These are phyloP conservation scores for Haplosporangium sp. DNA, from an alignment of 371 early-diverging fungal species.

Conservation along the genomic window DNA sequence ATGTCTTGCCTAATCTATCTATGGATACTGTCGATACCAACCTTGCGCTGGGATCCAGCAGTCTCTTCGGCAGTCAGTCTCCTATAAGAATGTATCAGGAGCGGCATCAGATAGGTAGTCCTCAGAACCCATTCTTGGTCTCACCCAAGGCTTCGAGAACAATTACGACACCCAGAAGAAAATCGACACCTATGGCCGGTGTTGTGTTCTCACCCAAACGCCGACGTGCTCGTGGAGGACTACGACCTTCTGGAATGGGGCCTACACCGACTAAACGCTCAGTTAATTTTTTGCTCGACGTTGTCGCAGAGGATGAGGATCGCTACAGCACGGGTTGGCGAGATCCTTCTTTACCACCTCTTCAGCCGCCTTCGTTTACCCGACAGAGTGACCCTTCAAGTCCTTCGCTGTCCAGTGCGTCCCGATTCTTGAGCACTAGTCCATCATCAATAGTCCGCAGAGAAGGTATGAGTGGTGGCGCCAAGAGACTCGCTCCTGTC, in stretches of 20 bases:
- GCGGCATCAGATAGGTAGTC: slow-evolving; percentile 15
- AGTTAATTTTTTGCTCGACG: slow-evolving; percentile 47
- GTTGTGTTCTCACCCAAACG: slow-evolving; percentile 29
- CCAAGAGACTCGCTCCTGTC: slow-evolving; percentile 21
- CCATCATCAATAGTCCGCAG: background rate
- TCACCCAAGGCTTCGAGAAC: slow-evolving; percentile 13
- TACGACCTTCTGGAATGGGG: slow-evolving; percentile 26
- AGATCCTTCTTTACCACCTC: slow-evolving; percentile 21
- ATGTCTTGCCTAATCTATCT: slow-evolving; percentile 43
- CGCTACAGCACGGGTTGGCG: slow-evolving; percentile 32
- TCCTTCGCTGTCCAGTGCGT: background rate
- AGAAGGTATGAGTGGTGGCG: slow-evolving; percentile 25
- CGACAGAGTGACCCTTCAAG: slow-evolving; percentile 9
- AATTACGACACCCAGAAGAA: slow-evolving; percentile 18
- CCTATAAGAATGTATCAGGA: slow-evolving; percentile 38
- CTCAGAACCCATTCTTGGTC: slow-evolving; percentile 22
- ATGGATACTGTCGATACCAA: slow-evolving; percentile 54
- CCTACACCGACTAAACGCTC: slow-evolving; percentile 38
- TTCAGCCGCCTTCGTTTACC: background rate
- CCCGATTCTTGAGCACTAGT: background rate
- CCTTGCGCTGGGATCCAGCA: slow-evolving; percentile 43
- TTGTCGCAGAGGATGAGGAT: slow-evolving; percentile 41
- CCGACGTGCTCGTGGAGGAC: slow-evolving; percentile 36
- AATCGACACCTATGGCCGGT: slow-evolving; percentile 20
- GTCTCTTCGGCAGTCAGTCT: slow-evolving; percentile 40